A percentile compares a stretch with the other conserved stretches of the same genome.
Conservation (phyloP, 371 early-diverging fungal species). For the Neoconidiobolus thromboides region DNA sequence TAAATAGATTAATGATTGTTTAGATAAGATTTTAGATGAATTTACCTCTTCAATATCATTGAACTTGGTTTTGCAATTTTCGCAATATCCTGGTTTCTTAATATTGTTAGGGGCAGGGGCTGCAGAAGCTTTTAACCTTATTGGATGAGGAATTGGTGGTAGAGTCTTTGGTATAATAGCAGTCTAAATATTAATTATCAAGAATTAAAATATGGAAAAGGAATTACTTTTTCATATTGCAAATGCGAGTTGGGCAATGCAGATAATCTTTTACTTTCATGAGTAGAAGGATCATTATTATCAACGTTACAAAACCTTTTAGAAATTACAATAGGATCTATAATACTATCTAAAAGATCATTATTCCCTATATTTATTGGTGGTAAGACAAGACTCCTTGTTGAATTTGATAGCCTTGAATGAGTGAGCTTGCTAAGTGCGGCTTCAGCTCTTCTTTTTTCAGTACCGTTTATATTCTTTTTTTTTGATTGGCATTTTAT, state of each 20-base stretch:
- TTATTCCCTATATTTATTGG: too few species aligned
- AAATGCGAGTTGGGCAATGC: not conserved
- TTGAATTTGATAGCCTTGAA: too few species aligned
- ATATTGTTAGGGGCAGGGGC: not conserved
- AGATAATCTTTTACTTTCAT: not conserved
- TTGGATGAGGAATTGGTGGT: not conserved
- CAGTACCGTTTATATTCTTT: too few species aligned
- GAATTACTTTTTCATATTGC: not conserved
- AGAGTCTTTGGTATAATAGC: not conserved
- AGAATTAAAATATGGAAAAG: too few species aligned
- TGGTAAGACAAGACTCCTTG: too few species aligned
- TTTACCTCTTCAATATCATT: conserved; percentile 7
- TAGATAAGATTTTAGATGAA: not conserved
- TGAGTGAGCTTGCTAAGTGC: too few species aligned
- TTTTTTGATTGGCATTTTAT: not conserved
- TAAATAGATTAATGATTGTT: too few species aligned
- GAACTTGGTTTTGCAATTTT: conserved; percentile 5
- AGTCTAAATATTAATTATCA: too few species aligned
- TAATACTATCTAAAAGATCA: not conserved
- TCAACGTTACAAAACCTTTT: not conserved
- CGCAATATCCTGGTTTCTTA: conserved; percentile 8
- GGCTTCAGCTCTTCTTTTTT: too few species aligned
- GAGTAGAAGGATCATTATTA: not conserved
- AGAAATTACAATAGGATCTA: not conserved
- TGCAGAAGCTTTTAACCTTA: not conserved